phyloP scores from a whole-genome alignment of 2,329 filamentous ascomycete species.

The Coniochaeta sp. region DNA sequence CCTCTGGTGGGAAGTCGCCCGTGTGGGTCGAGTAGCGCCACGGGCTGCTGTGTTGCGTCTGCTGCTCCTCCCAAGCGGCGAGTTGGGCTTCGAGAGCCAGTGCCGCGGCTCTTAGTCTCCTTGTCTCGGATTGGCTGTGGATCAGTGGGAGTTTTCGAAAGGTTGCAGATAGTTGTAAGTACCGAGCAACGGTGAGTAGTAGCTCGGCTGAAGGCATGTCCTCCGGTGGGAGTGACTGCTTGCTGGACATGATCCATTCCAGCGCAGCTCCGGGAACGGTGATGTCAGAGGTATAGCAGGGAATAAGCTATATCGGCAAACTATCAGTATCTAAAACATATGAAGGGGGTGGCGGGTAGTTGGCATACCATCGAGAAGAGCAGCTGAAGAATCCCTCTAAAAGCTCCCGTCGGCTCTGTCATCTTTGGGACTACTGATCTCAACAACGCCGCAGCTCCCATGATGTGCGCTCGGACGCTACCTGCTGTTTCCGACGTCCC shows the following conservation, averaged over 20 bases:
- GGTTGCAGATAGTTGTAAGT: constrained; percentile 30
- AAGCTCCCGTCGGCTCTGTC: constrained; percentile 31
- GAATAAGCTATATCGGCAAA: constrained; percentile 30
- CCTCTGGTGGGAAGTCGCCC: constrained; percentile 25
- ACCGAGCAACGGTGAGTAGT: constrained; percentile 30
- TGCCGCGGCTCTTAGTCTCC: constrained; percentile 31
- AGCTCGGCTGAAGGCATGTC: constrained; percentile 34
- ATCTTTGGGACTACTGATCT: constrained; percentile 35
- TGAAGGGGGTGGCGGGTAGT: constrained; percentile 1
- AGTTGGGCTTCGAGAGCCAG: constrained; percentile 32
- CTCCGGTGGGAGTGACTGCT: constrained; percentile 22
- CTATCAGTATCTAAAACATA: background rate
- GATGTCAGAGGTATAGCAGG: constrained; percentile 31
- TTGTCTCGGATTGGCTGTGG: constrained; percentile 24
- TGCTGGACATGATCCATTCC: constrained; percentile 34
- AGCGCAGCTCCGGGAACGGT: constrained; percentile 33
- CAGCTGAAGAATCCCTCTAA: constrained; percentile 47
- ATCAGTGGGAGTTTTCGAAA: constrained; percentile 24
- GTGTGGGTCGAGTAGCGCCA: constrained; percentile 30
- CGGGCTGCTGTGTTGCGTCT: constrained; percentile 18
- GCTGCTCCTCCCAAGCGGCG: constrained; percentile 27
- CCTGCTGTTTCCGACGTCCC: constrained; percentile 38
- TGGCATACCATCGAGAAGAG: constrained; percentile 46
- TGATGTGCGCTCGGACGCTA: constrained; percentile 50
- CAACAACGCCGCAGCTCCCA: constrained; percentile 53